These are phyloP conservation scores for Erodium maritimum DNA, from an alignment of 345 rosid genomes.

Conservation along the genomic window DNA sequence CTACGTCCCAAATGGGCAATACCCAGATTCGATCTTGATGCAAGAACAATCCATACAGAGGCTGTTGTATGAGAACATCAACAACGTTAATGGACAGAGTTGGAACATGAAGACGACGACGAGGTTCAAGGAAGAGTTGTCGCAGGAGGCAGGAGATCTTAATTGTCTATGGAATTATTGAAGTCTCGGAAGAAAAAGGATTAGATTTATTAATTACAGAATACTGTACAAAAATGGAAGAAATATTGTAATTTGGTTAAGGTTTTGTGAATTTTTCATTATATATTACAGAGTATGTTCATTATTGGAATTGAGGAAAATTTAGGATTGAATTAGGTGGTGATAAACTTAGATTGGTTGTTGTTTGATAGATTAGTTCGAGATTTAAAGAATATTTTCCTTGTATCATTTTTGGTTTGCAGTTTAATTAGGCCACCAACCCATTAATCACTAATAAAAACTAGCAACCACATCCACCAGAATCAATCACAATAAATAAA, in stretches of 20 bases:
- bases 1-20: constrained; percentile 10
- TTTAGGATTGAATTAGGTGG: neutral
- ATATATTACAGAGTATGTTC: no score
- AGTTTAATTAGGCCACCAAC: neutral
- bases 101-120: neutral
- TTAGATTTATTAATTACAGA: no score
- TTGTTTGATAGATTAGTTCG: neutral
- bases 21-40: constrained; percentile 29
- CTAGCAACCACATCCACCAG: no score
- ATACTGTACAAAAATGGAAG: no score
- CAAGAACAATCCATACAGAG: constrained; percentile 46
- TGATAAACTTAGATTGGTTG: neutral
- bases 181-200: neutral
- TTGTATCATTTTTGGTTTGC: neutral
- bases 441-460: neutral
- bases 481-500: no score
- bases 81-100: constrained; percentile 9
- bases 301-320: neutral
- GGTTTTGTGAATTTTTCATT: no score
- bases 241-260: no score
- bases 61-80: constrained; percentile 25
- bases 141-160: constrained; percentile 5
- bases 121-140: constrained; percentile 11
- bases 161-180: constrained; percentile 42
- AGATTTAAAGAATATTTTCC: neutral